Percentiles rank a stretch among this genome's conserved stretches.
These are phyloP conservation scores for Acanthamoeba culbertsoni DNA, from an alignment of 208 protist genomes.

Conservation along the genomic window DNA sequence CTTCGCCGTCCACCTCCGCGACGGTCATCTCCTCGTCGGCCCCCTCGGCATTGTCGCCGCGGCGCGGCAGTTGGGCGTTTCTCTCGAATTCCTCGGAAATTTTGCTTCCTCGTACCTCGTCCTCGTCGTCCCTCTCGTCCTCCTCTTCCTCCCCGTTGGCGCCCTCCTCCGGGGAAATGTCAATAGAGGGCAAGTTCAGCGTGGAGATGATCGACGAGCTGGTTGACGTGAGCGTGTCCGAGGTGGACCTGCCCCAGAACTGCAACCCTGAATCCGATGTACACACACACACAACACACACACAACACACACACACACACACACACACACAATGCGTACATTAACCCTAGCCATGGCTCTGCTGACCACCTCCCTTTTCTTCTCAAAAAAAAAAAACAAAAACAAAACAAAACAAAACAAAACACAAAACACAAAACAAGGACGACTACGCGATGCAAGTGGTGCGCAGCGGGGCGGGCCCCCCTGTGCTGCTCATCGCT, in stretches of 20 bases:
- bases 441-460: neutral
- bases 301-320: too few relatives aligned
- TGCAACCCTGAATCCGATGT: neutral
- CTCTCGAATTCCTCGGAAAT: neutral
- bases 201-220: constrained; percentile 40
- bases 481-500: neutral
- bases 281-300: too few relatives aligned
- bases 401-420: neutral
- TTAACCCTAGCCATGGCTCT: neutral
- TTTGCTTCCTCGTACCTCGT: neutral
- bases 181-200: neutral
- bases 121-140: neutral
- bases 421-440: neutral
- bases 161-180: neutral
- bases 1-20: neutral
- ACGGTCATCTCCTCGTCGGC: neutral
- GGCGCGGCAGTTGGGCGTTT: neutral
- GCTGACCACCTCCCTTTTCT: neutral
- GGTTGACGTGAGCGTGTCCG: constrained; percentile 5
- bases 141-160: neutral
- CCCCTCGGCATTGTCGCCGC: neutral
- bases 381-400: neutral
- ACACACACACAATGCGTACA: too few relatives aligned
- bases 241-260: neutral
- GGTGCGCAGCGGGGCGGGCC: neutral